Percentiles rank a stretch among this genome's conserved stretches.
Evolutionary conservation across 331 rosid genomes (phyloP).

Genomic region (Quercus phellos): DNA sequence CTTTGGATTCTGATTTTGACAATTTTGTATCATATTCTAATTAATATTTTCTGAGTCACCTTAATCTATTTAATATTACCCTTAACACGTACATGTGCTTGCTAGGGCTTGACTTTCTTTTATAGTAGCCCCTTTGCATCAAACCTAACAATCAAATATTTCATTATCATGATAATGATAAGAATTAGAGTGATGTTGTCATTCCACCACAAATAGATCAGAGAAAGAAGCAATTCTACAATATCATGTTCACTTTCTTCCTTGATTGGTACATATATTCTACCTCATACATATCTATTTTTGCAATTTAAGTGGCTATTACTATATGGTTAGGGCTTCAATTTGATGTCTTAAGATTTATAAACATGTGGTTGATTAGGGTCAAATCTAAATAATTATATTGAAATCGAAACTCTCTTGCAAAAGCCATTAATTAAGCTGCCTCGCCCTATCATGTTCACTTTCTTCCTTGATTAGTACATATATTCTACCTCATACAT

Average conservation of each 20-base stretch:
- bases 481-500: neutral
- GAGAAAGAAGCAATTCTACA: neutral
- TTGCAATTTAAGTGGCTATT: neutral
- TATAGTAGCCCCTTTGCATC: constrained; percentile 22
- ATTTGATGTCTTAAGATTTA: neutral
- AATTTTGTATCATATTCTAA: neutral
- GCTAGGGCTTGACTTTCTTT: constrained; percentile 26
- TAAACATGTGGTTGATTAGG: constrained; percentile 11
- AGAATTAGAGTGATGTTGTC: constrained; percentile 8
- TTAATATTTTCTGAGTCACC: neutral
- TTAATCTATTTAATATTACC: neutral
- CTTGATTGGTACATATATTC: neutral
- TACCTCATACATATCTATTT: too few species aligned
- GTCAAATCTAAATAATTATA: constrained; percentile 3
- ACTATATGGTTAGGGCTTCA: neutral
- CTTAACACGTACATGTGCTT: neutral
- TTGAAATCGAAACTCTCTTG: neutral
- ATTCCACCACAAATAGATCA: constrained; percentile 8
- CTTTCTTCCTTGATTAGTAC: constrained; percentile 4
- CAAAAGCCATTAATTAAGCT: constrained; percentile 54
- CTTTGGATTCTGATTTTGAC: neutral
- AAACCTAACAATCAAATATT: constrained; percentile 23
- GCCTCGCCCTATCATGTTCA: neutral
- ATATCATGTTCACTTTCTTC: neutral
- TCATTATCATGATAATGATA: constrained; percentile 35